These are phyloP conservation scores for Boletus insuetus DNA, from an alignment of 768 basidiomycete species.

Conservation along the genomic window DNA sequence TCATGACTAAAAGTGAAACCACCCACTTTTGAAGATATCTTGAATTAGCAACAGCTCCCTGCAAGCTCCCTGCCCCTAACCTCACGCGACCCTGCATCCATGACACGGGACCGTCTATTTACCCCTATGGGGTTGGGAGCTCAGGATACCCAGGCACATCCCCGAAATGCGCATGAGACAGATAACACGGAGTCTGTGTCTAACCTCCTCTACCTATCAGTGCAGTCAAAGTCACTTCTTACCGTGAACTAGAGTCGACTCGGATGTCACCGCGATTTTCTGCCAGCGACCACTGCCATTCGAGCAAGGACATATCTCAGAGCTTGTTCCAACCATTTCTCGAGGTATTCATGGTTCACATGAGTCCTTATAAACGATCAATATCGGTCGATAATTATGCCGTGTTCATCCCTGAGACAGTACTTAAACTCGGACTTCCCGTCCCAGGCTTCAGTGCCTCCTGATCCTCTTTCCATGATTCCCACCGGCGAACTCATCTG, in stretches of 20 bases:
- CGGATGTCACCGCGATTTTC: too few relatives aligned
- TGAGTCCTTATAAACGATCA: not conserved
- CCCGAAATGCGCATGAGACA: not conserved
- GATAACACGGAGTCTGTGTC: not conserved
- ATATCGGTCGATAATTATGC: not conserved
- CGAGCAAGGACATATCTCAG: not conserved
- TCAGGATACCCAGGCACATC: not conserved
- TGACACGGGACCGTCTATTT: not conserved
- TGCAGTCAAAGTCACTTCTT: not conserved
- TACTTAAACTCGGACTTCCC: constrained; percentile 2
- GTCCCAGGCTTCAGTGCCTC: not conserved
- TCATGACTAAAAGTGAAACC: too few relatives aligned
- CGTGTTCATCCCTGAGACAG: not conserved
- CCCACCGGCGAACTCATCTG: constrained; percentile 52
- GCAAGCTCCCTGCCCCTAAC: not conserved
- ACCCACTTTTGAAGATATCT: not conserved
- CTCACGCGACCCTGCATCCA: not conserved
- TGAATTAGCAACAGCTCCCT: not conserved
- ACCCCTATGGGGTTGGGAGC: not conserved
- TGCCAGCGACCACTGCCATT: not conserved
- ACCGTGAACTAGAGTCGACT: not conserved
- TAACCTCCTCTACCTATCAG: not conserved
- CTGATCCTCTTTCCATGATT: constrained; percentile 16
- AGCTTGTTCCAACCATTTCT: not conserved
- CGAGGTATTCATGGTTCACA: not conserved